Conservation (phyloP, 345 rosid genomes). For the Syzygium grande region DNA sequence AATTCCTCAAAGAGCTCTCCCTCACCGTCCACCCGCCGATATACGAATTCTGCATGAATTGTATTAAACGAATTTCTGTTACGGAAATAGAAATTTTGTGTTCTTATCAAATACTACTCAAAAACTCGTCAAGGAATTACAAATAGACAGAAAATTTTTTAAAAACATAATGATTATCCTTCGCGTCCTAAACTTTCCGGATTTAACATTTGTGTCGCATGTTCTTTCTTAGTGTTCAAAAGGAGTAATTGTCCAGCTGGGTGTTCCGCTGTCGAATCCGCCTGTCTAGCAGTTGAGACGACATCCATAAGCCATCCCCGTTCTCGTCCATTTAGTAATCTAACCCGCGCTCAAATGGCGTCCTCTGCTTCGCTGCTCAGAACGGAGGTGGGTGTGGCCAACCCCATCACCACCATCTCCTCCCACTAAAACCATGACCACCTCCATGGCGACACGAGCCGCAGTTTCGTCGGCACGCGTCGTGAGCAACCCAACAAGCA, state of each 20-base stretch:
- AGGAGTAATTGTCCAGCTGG: too few species aligned
- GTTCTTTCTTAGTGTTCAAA: too few species aligned
- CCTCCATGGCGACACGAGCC: background rate
- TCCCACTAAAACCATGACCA: background rate
- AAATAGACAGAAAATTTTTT: too few species aligned
- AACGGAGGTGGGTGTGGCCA: background rate
- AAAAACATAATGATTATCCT: fast-evolving
- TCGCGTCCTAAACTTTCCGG: background rate
- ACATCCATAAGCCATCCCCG: too few species aligned
- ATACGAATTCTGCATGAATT: too few species aligned
- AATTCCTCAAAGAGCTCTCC: too few species aligned
- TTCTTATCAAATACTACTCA: background rate
- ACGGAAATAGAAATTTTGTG: too few species aligned
- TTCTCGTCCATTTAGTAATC: background rate
- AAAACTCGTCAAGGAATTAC: background rate
- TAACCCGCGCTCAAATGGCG: background rate
- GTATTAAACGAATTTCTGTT: too few species aligned
- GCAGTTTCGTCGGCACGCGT: background rate
- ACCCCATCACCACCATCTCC: background rate
- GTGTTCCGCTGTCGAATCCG: background rate
- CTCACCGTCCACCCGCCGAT: too few species aligned
- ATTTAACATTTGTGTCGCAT: background rate
- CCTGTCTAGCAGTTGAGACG: background rate
- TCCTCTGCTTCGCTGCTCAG: background rate
- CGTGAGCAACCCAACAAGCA: background rate